phyloP scores from a whole-genome alignment of 352 stramenopile genomes.

The Blastocystis sp. region DNA sequence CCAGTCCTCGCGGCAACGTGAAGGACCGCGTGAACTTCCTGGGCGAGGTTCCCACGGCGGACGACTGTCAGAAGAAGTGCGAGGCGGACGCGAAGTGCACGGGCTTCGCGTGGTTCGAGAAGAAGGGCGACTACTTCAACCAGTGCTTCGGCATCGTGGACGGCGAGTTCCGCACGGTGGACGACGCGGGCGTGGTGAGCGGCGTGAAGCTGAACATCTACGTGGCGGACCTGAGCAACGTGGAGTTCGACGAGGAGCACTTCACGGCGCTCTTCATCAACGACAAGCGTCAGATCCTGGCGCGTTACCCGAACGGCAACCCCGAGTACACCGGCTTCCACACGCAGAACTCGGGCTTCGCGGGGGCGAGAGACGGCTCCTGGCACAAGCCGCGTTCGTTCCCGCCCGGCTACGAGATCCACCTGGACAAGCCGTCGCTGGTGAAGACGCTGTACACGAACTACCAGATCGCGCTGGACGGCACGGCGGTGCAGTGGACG shows the following conservation, averaged over 20 bases:
- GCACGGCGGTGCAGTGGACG: conserved; percentile 45
- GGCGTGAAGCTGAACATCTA: conserved; percentile 57
- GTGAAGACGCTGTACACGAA: conserved; percentile 47
- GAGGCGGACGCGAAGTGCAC: conserved; percentile 42
- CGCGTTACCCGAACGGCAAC: conserved; percentile 54
- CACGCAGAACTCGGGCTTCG: conserved; percentile 19
- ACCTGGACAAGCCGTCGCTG: conserved; percentile 33
- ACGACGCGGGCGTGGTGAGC: not conserved
- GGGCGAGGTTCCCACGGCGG: not conserved
- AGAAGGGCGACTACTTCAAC: conserved; percentile 44
- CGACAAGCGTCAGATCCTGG: conserved; percentile 45
- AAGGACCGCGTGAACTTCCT: conserved; percentile 16
- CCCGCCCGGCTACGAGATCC: conserved; percentile 19
- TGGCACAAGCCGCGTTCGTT: conserved; percentile 20
- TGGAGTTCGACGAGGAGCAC: conserved; percentile 1
- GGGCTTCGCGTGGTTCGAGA: conserved; percentile 29
- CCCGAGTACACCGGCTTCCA: conserved; percentile 44
- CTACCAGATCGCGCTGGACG: conserved; percentile 57
- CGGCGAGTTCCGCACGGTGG: not conserved
- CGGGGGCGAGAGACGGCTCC: not conserved
- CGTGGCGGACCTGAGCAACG: conserved; percentile 12
- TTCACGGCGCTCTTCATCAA: conserved; percentile 49
- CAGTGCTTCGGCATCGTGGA: conserved; percentile 52
- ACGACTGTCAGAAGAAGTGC: conserved; percentile 36
- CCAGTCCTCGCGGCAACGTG: not conserved